Conservation (phyloP, 371 early-diverging fungal species). For the Paraphysoderma sedebokerense region DNA sequence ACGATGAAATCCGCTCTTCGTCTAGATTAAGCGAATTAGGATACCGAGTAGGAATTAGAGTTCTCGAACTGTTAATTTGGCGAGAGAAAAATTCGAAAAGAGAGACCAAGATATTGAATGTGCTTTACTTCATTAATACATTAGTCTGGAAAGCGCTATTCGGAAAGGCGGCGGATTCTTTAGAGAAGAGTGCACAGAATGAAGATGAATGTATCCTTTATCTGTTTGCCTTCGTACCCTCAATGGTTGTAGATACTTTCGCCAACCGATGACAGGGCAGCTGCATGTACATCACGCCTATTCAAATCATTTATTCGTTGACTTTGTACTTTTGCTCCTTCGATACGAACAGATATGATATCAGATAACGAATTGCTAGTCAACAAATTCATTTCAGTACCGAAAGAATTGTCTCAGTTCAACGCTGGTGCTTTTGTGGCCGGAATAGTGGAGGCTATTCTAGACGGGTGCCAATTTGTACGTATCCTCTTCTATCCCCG, state of each 20-base stretch:
- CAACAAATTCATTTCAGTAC: conserved; percentile 76
- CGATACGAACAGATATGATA: conserved; percentile 62
- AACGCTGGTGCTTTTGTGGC: conserved; percentile 87
- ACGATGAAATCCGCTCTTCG: background rate
- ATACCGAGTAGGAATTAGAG: conserved; percentile 76
- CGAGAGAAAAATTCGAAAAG: conserved; percentile 65
- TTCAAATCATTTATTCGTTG: too few relatives aligned
- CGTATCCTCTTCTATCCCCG: background rate
- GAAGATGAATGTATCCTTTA: conserved; percentile 73
- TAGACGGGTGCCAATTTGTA: conserved; percentile 83
- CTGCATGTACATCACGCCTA: background rate
- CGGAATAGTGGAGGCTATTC: conserved; percentile 85
- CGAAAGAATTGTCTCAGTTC: conserved; percentile 75
- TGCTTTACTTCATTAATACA: conserved; percentile 77
- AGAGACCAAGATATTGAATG: conserved; percentile 67
- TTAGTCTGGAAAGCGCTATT: conserved; percentile 83
- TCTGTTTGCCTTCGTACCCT: conserved; percentile 6
- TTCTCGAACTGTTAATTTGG: conserved; percentile 67
- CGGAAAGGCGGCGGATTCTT: conserved; percentile 84
- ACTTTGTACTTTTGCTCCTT: background rate
- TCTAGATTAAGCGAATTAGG: conserved; percentile 67
- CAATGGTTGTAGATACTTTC: too few relatives aligned
- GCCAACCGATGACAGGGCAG: too few relatives aligned
- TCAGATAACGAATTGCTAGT: conserved; percentile 85
- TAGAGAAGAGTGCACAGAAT: conserved; percentile 81